These are phyloP conservation scores for Cercospora sp. DNA, from an alignment of 2,329 filamentous ascomycete species.

Conservation along the genomic window DNA sequence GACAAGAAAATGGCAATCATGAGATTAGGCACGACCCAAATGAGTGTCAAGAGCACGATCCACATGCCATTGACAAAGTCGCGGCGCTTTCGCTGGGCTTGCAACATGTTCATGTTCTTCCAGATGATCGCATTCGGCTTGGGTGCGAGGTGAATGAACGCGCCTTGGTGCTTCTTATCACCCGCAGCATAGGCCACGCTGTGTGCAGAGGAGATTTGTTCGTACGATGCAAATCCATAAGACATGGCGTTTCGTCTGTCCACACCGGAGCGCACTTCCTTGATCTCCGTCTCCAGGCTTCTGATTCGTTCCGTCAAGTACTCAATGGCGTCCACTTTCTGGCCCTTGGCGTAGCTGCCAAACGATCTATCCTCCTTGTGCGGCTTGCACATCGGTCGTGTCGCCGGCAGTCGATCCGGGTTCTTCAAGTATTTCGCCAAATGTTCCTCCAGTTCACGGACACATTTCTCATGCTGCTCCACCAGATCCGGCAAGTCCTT, in stretches of 20 bases:
- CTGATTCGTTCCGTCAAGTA: slow-evolving; percentile 85
- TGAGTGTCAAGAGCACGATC: slow-evolving; percentile 74
- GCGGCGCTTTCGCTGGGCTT: slow-evolving; percentile 67
- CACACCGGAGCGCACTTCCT: slow-evolving; percentile 74
- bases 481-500: slow-evolving; percentile 86
- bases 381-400: slow-evolving; percentile 74
- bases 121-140: slow-evolving; percentile 91
- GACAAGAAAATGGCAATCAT: slow-evolving; percentile 92
- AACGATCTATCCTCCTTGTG: slow-evolving; percentile 69
- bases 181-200: slow-evolving; percentile 78
- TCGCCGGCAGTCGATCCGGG: slow-evolving; percentile 73
- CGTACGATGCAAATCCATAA: slow-evolving; percentile 93
- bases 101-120: slow-evolving; percentile 80
- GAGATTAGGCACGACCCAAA: slow-evolving; percentile 91
- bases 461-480: slow-evolving; percentile 75
- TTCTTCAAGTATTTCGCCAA: slow-evolving; percentile 89
- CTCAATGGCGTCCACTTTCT: slow-evolving; percentile 90
- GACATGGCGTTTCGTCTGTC: slow-evolving; percentile 86
- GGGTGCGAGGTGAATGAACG: slow-evolving; percentile 76
- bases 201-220: slow-evolving; percentile 84
- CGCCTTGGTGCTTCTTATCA: slow-evolving; percentile 76
- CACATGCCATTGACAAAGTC: slow-evolving; percentile 79
- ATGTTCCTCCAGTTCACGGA: slow-evolving; percentile 78
- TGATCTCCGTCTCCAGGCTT: slow-evolving; percentile 78
- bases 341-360: slow-evolving; percentile 60